These are phyloP conservation scores for Tolypocladium tundrense DNA, from an alignment of 2,329 filamentous ascomycete species.

Conservation along the genomic window DNA sequence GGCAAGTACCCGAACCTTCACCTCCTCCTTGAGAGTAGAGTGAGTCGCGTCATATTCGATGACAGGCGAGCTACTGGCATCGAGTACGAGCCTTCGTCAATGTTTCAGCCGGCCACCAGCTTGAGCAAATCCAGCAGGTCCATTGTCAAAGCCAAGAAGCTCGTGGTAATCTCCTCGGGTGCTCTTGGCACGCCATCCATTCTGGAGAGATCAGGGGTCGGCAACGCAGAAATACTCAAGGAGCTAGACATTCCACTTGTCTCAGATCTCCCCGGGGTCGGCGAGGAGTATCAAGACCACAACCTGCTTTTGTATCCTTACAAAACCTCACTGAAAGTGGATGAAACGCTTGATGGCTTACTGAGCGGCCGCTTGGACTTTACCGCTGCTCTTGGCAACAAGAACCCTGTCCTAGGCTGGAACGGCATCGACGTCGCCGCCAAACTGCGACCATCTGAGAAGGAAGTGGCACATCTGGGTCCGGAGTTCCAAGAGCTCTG, in stretches of 20 bases:
- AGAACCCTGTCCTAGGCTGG: constrained; percentile 43
- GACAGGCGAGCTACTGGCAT: constrained; percentile 46
- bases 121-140: constrained; percentile 6
- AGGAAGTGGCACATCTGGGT: constrained; percentile 40
- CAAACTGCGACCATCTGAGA: constrained; percentile 44
- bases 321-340: constrained; percentile 16
- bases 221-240: constrained; percentile 37
- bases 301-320: constrained; percentile 44
- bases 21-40: constrained; percentile 45
- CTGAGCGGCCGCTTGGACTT: constrained; percentile 28
- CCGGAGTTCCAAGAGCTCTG: constrained; percentile 41
- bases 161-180: constrained; percentile 29
- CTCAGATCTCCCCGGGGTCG: constrained; percentile 40
- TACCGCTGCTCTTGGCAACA: constrained; percentile 30
- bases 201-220: constrained; percentile 53
- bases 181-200: constrained; percentile 43
- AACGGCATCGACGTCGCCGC: constrained; percentile 45
- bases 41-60: constrained; percentile 42
- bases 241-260: constrained; percentile 34
- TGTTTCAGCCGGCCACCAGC: constrained; percentile 9
- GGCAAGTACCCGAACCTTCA: constrained; percentile 45
- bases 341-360: constrained; percentile 38
- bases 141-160: constrained; percentile 15
- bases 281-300: constrained; percentile 44
- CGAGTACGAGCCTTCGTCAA: constrained; percentile 39